Base-by-base conservation (phyloP, 2,329 filamentous ascomycete species). In the Chrysoporthe deuterocubensis region DNA sequence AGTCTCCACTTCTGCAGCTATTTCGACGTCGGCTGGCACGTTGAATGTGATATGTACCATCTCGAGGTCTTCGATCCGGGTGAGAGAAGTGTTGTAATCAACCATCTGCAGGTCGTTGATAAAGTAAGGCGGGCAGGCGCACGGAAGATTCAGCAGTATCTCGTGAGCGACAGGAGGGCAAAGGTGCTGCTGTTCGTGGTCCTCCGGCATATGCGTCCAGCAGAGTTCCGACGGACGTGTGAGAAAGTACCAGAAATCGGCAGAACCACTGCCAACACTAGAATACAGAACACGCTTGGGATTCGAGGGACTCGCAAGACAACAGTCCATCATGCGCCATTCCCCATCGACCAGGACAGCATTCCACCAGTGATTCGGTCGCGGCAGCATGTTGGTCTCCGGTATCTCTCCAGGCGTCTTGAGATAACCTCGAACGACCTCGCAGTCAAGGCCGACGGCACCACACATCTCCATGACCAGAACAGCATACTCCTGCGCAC, bases 351-450 rank as follows among this genome's bases (percentile, higher is more conserved):
- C 90, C 46, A 97, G 82, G 21, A 98, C 93, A 0, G 93, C 90
- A 73, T 99, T 99, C 96, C 96, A 99, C 89, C 92, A 98, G 80
- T 99, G 96, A 75, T 99, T 99, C 0, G 95, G 87, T 42, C 90
- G 89, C n/a, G 93, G 92, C 77, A 95, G 88, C 67, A 91, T 90
- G 70, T 92, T 92, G 56, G 94, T 83, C 73, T 98, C 94, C 1
- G 91, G 83, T 8, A 90, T 82, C 74, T 98, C 96, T 0, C 95
- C 95, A 0, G 96, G 96, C 0, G 87, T 85, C 78, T 99, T 99
- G 66, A 99, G 87, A 75, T 96, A 98, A 0, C 96, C 96, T 69
- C 90, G 89, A 16, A 99, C 89, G 26, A 97, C 85, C 76, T 98
- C 95, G 46, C 92, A 93, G 71, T 93, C 90, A 46, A 99, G 85